Evolutionary conservation across 1,139 yeast genomes (phyloP).

Genomic region (Pichia norvegensis): DNA sequence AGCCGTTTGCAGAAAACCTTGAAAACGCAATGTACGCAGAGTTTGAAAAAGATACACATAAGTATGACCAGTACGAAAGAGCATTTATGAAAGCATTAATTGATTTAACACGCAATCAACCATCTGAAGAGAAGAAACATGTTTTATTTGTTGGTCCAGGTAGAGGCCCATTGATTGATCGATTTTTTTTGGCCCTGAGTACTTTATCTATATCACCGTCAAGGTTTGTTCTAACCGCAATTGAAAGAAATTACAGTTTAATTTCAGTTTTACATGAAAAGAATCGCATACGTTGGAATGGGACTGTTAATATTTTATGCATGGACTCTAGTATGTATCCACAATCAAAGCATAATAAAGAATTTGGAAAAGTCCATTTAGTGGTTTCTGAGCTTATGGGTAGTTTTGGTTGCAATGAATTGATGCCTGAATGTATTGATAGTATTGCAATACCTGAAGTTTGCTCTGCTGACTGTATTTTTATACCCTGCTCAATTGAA

Average conservation of each 20-base stretch:
- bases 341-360: neutral
- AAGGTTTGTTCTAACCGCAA: conserved; percentile 38
- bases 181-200: conserved; percentile 37
- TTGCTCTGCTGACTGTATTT: conserved; percentile 33
- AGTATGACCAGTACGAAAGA: conserved; percentile 57
- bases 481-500: conserved; percentile 59
- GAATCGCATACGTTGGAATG: conserved; percentile 39
- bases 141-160: conserved; percentile 82
- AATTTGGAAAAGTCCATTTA: conserved; percentile 34
- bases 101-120: conserved; percentile 25
- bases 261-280: conserved; percentile 37
- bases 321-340: conserved; percentile 44
- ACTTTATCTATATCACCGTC: conserved; percentile 26
- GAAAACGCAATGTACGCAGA: conserved; percentile 52
- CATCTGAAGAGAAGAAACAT: conserved; percentile 13
- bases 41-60: conserved; percentile 62
- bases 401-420: conserved; percentile 87
- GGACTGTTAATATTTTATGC: conserved; percentile 40
- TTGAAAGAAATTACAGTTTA: conserved; percentile 70
- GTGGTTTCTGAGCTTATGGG: conserved; percentile 79
- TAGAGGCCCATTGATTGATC: conserved; percentile 67
- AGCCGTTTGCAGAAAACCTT: conserved; percentile 57
- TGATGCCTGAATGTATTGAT: conserved; percentile 68
- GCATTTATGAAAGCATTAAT: conserved; percentile 57
- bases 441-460: conserved; percentile 26